Evolutionary conservation across 306 rosid genomes (phyloP).

Genomic region (Ammopiptanthus mongolicus): DNA sequence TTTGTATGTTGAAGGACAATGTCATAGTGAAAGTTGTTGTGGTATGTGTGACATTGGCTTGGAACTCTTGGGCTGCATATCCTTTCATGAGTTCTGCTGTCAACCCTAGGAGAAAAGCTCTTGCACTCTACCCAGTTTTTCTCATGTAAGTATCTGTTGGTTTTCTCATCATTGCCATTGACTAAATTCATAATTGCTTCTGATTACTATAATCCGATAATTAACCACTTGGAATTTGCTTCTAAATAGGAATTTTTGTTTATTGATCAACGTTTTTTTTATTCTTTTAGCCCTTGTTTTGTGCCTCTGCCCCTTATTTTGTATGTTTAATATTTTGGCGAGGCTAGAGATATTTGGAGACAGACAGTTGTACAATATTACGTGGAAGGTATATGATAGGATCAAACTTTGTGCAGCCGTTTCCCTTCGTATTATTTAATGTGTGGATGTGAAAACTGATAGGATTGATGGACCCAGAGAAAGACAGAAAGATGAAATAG

Average conservation of each 20-base stretch:
- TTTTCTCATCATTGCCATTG: conserved; percentile 95
- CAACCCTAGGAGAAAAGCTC: conserved; percentile 98
- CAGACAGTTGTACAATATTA: conserved; percentile 44
- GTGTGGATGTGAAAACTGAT: conserved; percentile 5
- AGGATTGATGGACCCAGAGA: background rate
- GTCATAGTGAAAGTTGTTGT: conserved; percentile 74
- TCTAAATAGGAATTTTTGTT: conserved; percentile 53
- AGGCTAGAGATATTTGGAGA: conserved; percentile 29
- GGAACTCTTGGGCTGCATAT: conserved; percentile 99
- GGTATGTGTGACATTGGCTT: conserved; percentile 83
- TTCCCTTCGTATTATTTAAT: background rate
- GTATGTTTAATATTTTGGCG: conserved; percentile 20
- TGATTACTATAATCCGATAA: conserved; percentile 29
- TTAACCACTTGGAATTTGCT: conserved; percentile 18
- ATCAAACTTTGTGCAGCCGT: background rate
- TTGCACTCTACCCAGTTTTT: conserved; percentile 94
- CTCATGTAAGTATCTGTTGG: conserved; percentile 99
- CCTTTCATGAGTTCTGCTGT: conserved; percentile 99
- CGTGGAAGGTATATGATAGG: conserved; percentile 26
- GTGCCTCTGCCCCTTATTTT: background rate
- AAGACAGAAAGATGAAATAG: background rate
- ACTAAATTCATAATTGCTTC: conserved; percentile 39
- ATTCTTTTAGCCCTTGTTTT: conserved; percentile 5
- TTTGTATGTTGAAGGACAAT: conserved; percentile 90
- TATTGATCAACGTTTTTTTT: conserved; percentile 23